Evolutionary conservation across 139 green algal genomes (phyloP).

Genomic region (Tetradesmus obliquus): DNA sequence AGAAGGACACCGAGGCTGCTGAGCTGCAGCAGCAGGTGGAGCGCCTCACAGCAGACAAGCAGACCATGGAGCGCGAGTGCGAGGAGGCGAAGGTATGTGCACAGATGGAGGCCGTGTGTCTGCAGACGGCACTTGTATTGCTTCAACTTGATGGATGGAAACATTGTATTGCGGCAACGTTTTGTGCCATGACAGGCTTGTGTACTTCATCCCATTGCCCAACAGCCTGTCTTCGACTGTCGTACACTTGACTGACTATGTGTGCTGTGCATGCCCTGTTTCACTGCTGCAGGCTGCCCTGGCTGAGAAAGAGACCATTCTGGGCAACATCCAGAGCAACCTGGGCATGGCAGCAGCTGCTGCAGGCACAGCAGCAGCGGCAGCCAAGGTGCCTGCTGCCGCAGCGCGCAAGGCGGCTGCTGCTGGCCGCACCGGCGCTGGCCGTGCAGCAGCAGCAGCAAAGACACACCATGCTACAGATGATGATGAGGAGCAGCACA

Average conservation of each 20-base stretch:
- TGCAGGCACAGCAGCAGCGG: neutral
- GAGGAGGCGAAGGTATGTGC: constrained; percentile 6
- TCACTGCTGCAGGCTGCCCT: constrained; percentile 18
- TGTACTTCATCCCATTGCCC: too few species aligned
- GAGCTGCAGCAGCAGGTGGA: neutral
- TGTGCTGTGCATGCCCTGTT: neutral
- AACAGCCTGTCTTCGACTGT: too few species aligned
- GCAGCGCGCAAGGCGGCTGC: neutral
- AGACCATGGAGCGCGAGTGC: neutral
- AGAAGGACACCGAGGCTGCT: constrained; percentile 15
- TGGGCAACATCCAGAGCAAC: constrained; percentile 25
- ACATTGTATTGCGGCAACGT: too few species aligned
- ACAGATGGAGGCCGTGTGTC: neutral
- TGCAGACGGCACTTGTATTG: too few species aligned
- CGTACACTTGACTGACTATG: too few species aligned
- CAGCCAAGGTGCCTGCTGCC: neutral
- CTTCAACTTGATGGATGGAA: too few species aligned
- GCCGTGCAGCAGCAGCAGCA: neutral
- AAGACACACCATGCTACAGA: neutral
- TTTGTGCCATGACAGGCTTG: too few species aligned
- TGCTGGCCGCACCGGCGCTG: neutral
- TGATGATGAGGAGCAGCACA: constrained; percentile 2
- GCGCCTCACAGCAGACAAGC: neutral
- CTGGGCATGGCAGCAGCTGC: neutral
- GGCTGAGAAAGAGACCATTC: constrained; percentile 32